A percentile compares a stretch with the other conserved stretches of the same genome.
Conservation (phyloP, 345 rosid genomes). For the Salix suchowensis region DNA sequence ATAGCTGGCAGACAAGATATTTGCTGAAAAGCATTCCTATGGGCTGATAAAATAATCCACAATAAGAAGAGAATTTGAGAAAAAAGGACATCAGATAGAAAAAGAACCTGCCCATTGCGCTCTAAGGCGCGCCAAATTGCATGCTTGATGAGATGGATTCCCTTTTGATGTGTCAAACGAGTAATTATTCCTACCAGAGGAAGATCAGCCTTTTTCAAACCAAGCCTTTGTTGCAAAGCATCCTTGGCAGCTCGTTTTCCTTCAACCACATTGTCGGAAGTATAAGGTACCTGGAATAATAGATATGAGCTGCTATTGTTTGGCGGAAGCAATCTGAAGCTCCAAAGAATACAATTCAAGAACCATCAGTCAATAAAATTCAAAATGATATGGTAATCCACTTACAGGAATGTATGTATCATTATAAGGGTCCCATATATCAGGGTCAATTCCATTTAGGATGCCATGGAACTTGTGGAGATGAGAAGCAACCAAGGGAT, state of each 20-base stretch:
- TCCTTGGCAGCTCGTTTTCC: constrained; percentile 89
- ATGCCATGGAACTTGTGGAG: constrained; percentile 82
- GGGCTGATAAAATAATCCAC: neutral
- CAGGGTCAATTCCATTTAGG: constrained; percentile 87
- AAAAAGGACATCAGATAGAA: constrained; percentile 1
- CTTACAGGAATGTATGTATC: constrained; percentile 80
- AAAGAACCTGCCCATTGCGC: constrained; percentile 74
- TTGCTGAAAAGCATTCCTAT: neutral
- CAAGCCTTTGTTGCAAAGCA: constrained; percentile 75
- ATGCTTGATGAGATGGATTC: constrained; percentile 88
- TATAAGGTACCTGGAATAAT: constrained; percentile 56
- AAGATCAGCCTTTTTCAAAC: constrained; percentile 49
- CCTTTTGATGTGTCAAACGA: constrained; percentile 94
- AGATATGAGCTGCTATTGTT: constrained; percentile 9
- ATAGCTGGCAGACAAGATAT: neutral
- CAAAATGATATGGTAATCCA: neutral
- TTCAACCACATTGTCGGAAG: constrained; percentile 71
- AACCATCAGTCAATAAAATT: neutral
- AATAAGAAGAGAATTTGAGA: neutral
- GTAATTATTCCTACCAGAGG: constrained; percentile 80
- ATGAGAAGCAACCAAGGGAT: constrained; percentile 62
- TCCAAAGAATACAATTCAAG: neutral
- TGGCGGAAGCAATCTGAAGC: constrained; percentile 5
- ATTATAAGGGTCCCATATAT: constrained; percentile 94
- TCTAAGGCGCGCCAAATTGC: constrained; percentile 79